Evolutionary conservation across 306 rosid genomes (phyloP).

Genomic region (Nissolia schottii): DNA sequence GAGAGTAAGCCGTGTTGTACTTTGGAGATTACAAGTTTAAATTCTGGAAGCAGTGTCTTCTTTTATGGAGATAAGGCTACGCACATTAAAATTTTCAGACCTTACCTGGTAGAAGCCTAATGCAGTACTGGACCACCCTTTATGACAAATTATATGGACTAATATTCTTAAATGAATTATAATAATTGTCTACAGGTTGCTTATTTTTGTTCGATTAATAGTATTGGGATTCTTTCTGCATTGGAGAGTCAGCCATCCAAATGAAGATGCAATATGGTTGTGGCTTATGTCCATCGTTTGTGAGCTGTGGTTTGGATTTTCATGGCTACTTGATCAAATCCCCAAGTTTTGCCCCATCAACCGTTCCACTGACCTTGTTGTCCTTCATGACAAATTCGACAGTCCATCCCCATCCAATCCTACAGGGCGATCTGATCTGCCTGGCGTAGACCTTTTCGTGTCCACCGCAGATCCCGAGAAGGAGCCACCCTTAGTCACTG

Average conservation of each 20-base stretch:
- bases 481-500: constrained; percentile 47
- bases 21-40: no score
- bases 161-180: not conserved
- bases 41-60: no score
- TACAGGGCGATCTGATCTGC: constrained; percentile 49
- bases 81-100: no score
- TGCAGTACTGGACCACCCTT: no score
- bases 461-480: constrained; percentile 57
- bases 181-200: constrained; percentile 37
- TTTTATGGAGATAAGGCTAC: no score
- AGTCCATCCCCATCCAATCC: constrained; percentile 41
- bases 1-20: no score
- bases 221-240: constrained; percentile 61
- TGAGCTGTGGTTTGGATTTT: constrained; percentile 51
- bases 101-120: no score
- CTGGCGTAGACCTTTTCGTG: constrained; percentile 39
- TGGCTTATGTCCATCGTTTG: constrained; percentile 50
- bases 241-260: constrained; percentile 76
- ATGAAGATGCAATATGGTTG: constrained; percentile 50
- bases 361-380: constrained; percentile 40
- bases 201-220: constrained; percentile 50
- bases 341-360: constrained; percentile 41
- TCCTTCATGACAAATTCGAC: constrained; percentile 46
- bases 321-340: constrained; percentile 48
- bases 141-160: not conserved